Percentiles rank a stretch among this genome's conserved stretches.
phyloP scores from a whole-genome alignment of 352 stramenopile genomes.

The Pythium plurisporium region DNA sequence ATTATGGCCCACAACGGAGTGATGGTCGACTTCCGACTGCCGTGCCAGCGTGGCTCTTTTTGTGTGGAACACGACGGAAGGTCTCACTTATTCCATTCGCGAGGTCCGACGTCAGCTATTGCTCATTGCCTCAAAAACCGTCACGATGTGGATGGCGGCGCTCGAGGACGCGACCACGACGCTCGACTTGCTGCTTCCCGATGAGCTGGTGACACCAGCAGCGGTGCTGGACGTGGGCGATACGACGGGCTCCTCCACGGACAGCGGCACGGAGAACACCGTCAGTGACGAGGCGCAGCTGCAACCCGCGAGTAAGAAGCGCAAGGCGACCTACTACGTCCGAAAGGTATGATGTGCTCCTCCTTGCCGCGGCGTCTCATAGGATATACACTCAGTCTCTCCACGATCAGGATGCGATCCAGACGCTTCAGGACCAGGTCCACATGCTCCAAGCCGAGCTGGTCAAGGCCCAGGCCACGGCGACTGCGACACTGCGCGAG shows the following conservation, averaged over 20 bases:
- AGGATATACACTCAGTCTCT: too few relatives aligned
- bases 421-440: conserved; percentile 15
- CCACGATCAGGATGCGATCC: conserved; percentile 10
- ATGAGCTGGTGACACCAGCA: neutral
- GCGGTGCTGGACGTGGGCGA: conserved; percentile 1
- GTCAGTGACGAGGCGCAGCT: neutral
- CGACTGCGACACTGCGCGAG: neutral
- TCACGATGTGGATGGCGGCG: conserved; percentile 7
- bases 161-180: neutral
- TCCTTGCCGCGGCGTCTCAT: neutral
- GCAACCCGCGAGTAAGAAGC: conserved; percentile 10
- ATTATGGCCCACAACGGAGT: neutral
- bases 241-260: conserved; percentile 8
- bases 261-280: conserved; percentile 3
- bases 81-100: too few relatives aligned
- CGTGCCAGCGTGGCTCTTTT: too few relatives aligned
- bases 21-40: neutral
- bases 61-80: neutral
- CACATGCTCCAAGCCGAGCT: conserved; percentile 8
- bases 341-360: conserved; percentile 7
- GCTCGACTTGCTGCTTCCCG: conserved; percentile 9
- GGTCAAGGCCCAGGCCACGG: neutral
- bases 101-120: too few relatives aligned
- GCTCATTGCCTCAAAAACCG: neutral
- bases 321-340: conserved; percentile 23